These are phyloP conservation scores for Entrophospora sp. DNA, from an alignment of 192 early-diverging fungal species.

Conservation along the genomic window DNA sequence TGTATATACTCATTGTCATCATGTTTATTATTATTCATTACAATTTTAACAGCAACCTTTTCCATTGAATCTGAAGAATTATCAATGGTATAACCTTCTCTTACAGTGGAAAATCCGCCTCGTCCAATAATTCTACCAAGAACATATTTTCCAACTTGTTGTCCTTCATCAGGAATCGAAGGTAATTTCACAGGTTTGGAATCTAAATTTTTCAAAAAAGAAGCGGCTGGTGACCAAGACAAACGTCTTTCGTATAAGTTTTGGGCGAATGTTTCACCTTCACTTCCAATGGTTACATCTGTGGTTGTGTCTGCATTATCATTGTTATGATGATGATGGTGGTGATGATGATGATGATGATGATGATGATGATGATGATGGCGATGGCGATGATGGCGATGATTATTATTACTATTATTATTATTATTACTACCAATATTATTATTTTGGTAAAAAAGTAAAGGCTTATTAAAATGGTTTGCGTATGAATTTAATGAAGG, in stretches of 20 bases:
- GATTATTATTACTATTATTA: not conserved
- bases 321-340: not conserved
- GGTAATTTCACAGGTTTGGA: not conserved
- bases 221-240: constrained; percentile 29
- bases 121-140: constrained; percentile 61
- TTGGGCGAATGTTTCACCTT: not conserved
- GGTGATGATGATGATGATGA: not conserved
- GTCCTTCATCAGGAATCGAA: constrained; percentile 50
- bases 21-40: constrained; percentile 38
- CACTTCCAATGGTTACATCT: not conserved
- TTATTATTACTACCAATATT: not conserved
- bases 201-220: constrained; percentile 20
- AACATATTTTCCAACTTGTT: constrained; percentile 64
- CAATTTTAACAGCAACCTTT: constrained; percentile 63
- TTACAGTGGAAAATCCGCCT: constrained; percentile 70
- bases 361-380: not conserved
- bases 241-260: not conserved
- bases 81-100: constrained; percentile 49
- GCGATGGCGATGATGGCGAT: too few relatives aligned
- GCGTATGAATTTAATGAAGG: not conserved
- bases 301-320: not conserved
- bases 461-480: not conserved
- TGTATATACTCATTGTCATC: constrained; percentile 35
- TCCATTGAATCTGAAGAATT: constrained; percentile 26
- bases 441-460: not conserved